Evolutionary conservation across 1,139 yeast genomes (phyloP).

Genomic region (Yamadazyma mexicana): DNA sequence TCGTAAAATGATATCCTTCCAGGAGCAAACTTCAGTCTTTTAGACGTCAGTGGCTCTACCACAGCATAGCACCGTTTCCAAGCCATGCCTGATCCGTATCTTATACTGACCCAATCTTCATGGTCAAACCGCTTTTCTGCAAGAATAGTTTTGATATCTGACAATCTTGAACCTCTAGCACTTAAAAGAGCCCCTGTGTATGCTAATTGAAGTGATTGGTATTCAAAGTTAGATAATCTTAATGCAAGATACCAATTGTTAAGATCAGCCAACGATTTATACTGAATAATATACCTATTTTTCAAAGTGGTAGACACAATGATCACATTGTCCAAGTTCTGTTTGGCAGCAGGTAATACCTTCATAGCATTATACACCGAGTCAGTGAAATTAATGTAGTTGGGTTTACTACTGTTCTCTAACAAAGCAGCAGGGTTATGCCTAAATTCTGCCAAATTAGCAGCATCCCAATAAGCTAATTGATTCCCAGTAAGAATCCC

Average conservation of each 20-base stretch:
- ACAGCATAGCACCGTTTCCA: conserved; percentile 95
- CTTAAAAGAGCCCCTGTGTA: conserved; percentile 92
- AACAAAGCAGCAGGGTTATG: conserved; percentile 48
- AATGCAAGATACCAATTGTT: conserved; percentile 77
- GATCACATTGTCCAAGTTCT: conserved; percentile 71
- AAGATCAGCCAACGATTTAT: conserved; percentile 57
- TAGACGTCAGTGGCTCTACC: conserved; percentile 64
- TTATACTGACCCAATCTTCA: conserved; percentile 92
- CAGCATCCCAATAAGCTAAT: conserved; percentile 91
- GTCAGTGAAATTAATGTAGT: conserved; percentile 87
- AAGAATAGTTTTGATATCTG: conserved; percentile 81
- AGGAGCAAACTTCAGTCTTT: conserved; percentile 46
- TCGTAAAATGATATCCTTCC: conserved; percentile 67
- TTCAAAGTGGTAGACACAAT: conserved; percentile 89
- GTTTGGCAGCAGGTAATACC: conserved; percentile 59
- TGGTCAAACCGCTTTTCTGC: conserved; percentile 84
- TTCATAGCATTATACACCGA: conserved; percentile 80
- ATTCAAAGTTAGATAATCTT: conserved; percentile 76
- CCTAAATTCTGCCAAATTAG: conserved; percentile 58
- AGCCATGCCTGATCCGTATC: conserved; percentile 97
- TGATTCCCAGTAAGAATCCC: conserved; percentile 91
- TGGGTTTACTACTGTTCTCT: conserved; percentile 69
- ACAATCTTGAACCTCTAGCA: conserved; percentile 80
- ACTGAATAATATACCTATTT: conserved; percentile 81
- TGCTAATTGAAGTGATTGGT: conserved; percentile 83